phyloP scores from a whole-genome alignment of 1,284 basidiomycete species.

The Trichosporon ovoides region DNA sequence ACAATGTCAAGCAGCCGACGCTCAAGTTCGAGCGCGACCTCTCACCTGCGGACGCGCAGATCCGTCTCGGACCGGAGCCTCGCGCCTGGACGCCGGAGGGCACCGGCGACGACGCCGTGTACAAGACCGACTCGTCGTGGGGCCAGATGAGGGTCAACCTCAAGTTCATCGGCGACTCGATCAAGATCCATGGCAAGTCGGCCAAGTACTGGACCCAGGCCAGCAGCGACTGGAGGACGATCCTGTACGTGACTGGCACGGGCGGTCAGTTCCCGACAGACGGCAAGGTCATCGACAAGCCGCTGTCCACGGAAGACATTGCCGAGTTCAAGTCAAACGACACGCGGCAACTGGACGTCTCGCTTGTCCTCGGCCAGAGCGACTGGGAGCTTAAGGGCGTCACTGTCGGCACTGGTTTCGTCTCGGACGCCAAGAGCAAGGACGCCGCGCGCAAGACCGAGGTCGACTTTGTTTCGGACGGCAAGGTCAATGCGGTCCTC shows the following conservation, averaged over 20 bases:
- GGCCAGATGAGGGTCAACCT: background rate
- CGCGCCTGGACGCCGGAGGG: background rate
- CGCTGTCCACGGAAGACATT: background rate
- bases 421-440: background rate
- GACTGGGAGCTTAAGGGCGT: background rate
- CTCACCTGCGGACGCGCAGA: background rate
- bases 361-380: constrained; percentile 1
- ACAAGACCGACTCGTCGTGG: background rate
- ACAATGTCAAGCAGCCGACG: background rate
- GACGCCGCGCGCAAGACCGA: background rate
- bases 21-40: constrained; percentile 1
- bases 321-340: background rate
- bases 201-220: constrained; percentile 1
- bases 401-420: background rate
- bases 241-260: background rate
- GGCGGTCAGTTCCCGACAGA: background rate
- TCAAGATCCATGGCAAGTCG: constrained; percentile 5
- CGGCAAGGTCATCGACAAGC: background rate
- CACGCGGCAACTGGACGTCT: background rate
- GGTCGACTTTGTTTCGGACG: background rate
- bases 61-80: background rate
- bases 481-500: constrained; percentile 2
- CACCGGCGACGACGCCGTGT: background rate
- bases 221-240: background rate
- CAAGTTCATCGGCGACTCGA: constrained; percentile 2